Conservation (phyloP, 495 filamentous ascomycete genomes). For the Xeromyces bisporus region DNA sequence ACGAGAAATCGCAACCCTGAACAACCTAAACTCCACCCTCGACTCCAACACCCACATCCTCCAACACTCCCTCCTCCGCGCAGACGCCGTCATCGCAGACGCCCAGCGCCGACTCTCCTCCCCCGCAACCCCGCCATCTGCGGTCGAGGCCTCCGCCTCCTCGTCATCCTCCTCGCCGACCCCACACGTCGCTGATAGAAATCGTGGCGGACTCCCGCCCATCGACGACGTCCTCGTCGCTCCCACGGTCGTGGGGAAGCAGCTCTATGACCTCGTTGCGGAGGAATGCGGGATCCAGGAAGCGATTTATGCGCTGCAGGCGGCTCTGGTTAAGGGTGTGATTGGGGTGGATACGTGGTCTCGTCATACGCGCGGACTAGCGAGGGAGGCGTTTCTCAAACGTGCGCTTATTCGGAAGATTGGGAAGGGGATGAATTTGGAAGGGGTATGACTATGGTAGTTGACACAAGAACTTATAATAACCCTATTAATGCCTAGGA, state of each 20-base stretch:
- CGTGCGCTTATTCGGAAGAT: constrained; percentile 84
- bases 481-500: no score
- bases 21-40: constrained; percentile 48
- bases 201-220: constrained; percentile 33
- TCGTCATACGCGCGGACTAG: constrained; percentile 60
- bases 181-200: not conserved
- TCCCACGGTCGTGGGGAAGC: constrained; percentile 78
- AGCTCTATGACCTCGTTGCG: constrained; percentile 73
- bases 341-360: constrained; percentile 72
- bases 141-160: constrained; percentile 9
- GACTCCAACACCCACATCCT: constrained; percentile 62
- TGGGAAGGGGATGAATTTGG: constrained; percentile 62
- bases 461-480: no score
- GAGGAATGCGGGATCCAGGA: constrained; percentile 76
- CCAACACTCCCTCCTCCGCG: constrained; percentile 55
- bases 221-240: constrained; percentile 90
- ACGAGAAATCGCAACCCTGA: constrained; percentile 51
- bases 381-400: constrained; percentile 79
- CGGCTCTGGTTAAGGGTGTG: constrained; percentile 65
- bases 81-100: constrained; percentile 59
- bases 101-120: constrained; percentile 27
- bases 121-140: constrained; percentile 25
- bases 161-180: no score
- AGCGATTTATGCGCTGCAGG: constrained; percentile 67
- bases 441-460: no score